Evolutionary conservation across 169 alveolate species (phyloP), one percentile per base, ranked within the genome.

Genomic region (Plasmodium vinckei): DNA sequence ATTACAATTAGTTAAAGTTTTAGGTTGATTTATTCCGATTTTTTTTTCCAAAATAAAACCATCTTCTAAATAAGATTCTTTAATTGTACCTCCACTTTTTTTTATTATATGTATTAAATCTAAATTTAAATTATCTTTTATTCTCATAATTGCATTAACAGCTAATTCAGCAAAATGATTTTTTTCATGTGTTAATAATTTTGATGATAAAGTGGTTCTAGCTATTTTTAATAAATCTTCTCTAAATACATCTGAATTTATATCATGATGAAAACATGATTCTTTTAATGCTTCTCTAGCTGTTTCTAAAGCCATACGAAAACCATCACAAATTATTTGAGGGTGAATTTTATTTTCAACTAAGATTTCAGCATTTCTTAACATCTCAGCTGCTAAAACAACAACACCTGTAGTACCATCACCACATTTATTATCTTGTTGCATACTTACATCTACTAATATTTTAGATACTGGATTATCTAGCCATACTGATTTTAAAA

Each of bases 381-480:
- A 95, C 95, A 99, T 95, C 95, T 99, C 99, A 5, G 99, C 99
- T 33, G 99, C 99, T 69, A 98, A 94, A 9, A 99, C 99, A 67
- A 98, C 99, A 23, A 99, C 99, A 19, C 99, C 98, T 10, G 99
- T 99, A 15, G 99, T 97, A 33, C 99, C 99, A 73, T 97, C 99
- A 9, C 99, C 99, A 88, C 99, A 97, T 64, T 96, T 95, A 49
- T 89, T 87, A 71, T 97, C 99, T 88, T 97, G 98, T 63, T 94
- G 97, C 95, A 93, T 95, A 60, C 98, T 95, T 10, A 96, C 95
- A 92, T 97, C 99, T 57, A 98, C 99, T 61, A 98, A 94, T 60
- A 98, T 98, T 94, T 97, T 98, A 13, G 99, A 99, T 51, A 99
- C 99, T 19, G 99, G 99, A 94, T 99, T 99, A 94, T 98, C 99